These are phyloP conservation scores for Corymbia citriodora DNA, from an alignment of 441 rosid species.

Conservation along the genomic window DNA sequence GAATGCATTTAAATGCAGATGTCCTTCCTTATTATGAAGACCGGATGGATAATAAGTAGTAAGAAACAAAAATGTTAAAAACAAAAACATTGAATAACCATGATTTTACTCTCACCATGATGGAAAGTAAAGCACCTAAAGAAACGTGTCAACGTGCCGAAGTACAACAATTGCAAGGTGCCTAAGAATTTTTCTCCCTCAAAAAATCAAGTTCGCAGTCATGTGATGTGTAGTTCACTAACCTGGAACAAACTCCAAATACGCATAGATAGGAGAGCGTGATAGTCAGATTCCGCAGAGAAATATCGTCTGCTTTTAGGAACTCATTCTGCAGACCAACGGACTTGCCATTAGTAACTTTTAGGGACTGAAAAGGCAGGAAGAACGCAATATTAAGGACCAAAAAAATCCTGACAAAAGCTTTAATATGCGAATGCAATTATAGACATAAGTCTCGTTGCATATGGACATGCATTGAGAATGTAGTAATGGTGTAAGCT, in stretches of 20 bases:
- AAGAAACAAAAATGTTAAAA: not conserved
- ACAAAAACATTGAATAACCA: not conserved
- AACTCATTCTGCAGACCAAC: slow-evolving; percentile 64
- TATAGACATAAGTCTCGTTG: not conserved
- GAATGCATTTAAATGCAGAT: not conserved
- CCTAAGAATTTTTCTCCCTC: not conserved
- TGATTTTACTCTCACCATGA: not conserved
- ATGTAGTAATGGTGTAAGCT: not conserved
- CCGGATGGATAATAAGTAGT: not conserved
- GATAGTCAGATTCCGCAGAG: slow-evolving; percentile 73
- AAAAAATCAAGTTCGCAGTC: not conserved
- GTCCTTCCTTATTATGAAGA: not conserved
- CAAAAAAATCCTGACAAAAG: not conserved
- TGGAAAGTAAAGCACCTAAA: not conserved
- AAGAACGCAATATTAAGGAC: not conserved
- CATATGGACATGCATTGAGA: not conserved
- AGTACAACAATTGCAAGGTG: not conserved
- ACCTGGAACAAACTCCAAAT: slow-evolving; percentile 91
- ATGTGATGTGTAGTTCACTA: not conserved
- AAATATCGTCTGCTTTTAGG: slow-evolving; percentile 65
- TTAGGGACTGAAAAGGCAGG: not conserved
- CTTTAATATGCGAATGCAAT: not conserved
- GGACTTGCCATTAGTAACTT: not conserved
- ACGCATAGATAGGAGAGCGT: slow-evolving; percentile 62
- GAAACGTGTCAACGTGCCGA: not conserved